phyloP scores from a whole-genome alignment of 495 filamentous ascomycete species.

The Penicillium taxi region DNA sequence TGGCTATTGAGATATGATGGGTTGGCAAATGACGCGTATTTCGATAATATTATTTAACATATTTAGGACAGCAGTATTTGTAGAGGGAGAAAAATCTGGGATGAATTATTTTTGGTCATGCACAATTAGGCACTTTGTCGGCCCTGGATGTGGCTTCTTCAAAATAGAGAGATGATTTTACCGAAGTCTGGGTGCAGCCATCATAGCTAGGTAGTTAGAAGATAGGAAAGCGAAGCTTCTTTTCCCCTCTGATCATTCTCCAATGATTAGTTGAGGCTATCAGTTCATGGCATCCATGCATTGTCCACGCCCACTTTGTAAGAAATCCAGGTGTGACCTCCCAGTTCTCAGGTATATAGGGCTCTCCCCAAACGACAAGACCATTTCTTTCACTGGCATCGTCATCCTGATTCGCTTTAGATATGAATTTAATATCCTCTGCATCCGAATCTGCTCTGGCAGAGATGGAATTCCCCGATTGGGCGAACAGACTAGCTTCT shows the following conservation, averaged over 20 bases:
- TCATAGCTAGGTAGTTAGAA: no score
- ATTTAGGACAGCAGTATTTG: no score
- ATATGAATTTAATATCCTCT: background rate
- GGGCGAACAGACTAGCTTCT: slow-evolving; percentile 2
- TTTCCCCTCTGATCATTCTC: slow-evolving; percentile 8
- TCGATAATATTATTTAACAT: no score
- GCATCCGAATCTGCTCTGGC: no score
- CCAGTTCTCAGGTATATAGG: slow-evolving; percentile 9
- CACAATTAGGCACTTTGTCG: no score
- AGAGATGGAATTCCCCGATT: background rate
- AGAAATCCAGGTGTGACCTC: slow-evolving; percentile 13
- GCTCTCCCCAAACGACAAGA: slow-evolving; percentile 13
- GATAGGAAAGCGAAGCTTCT: slow-evolving; percentile 3
- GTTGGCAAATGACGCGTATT: no score
- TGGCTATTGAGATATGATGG: no score
- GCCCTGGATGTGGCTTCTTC: no score
- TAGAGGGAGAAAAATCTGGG: no score
- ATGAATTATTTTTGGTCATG: no score
- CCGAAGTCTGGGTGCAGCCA: no score
- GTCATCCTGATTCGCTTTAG: slow-evolving; percentile 6
- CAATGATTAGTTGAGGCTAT: slow-evolving; percentile 14
- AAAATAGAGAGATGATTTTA: no score
- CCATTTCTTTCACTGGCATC: slow-evolving; percentile 7
- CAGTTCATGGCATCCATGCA: slow-evolving; percentile 13
- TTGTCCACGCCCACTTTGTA: slow-evolving; percentile 11